A percentile compares a stretch with the other conserved stretches of the same genome.
phyloP scores from a whole-genome alignment of 2,329 filamentous ascomycete genomes.

The Penicillium sp. region DNA sequence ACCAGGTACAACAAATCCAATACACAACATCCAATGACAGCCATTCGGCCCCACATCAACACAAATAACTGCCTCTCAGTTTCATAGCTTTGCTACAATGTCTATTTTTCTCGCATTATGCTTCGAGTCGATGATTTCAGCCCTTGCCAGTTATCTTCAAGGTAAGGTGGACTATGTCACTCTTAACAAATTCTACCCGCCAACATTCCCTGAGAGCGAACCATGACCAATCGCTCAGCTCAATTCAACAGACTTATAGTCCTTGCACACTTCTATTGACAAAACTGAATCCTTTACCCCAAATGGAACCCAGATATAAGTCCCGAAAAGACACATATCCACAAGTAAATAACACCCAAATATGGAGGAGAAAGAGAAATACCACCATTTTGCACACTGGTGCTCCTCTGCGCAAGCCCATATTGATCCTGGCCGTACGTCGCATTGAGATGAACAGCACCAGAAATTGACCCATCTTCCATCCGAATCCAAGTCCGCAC shows the following conservation, averaged over 20 bases:
- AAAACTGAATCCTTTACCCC: neutral
- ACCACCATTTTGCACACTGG: neutral
- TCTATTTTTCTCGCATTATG: neutral
- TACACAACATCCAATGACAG: too few species aligned
- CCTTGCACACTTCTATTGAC: neutral
- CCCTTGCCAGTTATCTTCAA: neutral
- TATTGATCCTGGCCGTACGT: conserved; percentile 62
- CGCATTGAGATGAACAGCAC: conserved; percentile 56
- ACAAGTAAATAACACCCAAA: neutral
- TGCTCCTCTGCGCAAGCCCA: neutral
- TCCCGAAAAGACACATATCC: conserved; percentile 1
- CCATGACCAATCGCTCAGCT: neutral
- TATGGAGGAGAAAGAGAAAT: neutral
- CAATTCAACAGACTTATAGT: neutral
- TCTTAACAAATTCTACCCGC: neutral
- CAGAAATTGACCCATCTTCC: conserved; percentile 56
- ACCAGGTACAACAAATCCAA: neutral
- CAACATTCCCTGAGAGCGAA: neutral
- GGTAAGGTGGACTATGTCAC: neutral
- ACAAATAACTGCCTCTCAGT: neutral
- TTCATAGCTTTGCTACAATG: neutral
- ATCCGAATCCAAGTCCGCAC: conserved; percentile 63
- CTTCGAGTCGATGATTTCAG: neutral
- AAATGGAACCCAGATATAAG: neutral
- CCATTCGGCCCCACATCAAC: neutral